These are phyloP conservation scores for Pseudogymnoascus verrucosus DNA, from an alignment of 2,329 filamentous ascomycete species.

Conservation along the genomic window DNA sequence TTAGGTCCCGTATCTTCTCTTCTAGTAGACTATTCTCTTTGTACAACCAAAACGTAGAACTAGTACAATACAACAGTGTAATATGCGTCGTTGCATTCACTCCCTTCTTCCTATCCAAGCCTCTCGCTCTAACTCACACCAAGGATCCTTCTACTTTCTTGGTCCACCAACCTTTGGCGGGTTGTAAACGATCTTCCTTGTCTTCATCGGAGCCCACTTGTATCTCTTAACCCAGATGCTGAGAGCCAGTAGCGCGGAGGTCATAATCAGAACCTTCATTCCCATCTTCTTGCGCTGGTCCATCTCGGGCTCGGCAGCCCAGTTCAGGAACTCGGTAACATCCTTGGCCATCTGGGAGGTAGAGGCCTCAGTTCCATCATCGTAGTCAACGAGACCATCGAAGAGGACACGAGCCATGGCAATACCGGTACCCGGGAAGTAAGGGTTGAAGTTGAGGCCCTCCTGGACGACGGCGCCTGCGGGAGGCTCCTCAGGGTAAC, in stretches of 20 bases:
- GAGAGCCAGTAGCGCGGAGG: constrained; percentile 70
- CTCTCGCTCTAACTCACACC: constrained; percentile 10
- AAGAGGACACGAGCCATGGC: constrained; percentile 98
- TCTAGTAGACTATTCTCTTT: constrained; percentile 17
- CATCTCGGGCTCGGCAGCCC: constrained; percentile 98
- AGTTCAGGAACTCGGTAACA: constrained; percentile 97
- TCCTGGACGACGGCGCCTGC: constrained; percentile 77
- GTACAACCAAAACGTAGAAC: constrained; percentile 24
- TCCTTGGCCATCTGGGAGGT: constrained; percentile 99
- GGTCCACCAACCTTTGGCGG: constrained; percentile 45
- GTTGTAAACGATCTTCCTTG: constrained; percentile 84
- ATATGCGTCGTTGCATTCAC: constrained; percentile 11
- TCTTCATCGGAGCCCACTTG: constrained; percentile 97
- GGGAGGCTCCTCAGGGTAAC: constrained; percentile 93
- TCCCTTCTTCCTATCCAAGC: constrained; percentile 21
- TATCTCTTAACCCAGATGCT: constrained; percentile 99
- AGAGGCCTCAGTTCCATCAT: constrained; percentile 88
- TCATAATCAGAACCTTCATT: constrained; percentile 84
- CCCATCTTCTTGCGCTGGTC: constrained; percentile 99
- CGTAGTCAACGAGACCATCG: constrained; percentile 95
- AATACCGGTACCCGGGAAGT: constrained; percentile 98
- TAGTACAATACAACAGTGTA: constrained; percentile 23
- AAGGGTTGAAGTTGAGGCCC: constrained; percentile 99
- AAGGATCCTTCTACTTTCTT: constrained; percentile 6
- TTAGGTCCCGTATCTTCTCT: constrained; percentile 7